Percentiles rank a stretch among this genome's conserved stretches.
These are phyloP conservation scores for Pholiota molesta DNA, from an alignment of 768 basidiomycete genomes.

Conservation along the genomic window DNA sequence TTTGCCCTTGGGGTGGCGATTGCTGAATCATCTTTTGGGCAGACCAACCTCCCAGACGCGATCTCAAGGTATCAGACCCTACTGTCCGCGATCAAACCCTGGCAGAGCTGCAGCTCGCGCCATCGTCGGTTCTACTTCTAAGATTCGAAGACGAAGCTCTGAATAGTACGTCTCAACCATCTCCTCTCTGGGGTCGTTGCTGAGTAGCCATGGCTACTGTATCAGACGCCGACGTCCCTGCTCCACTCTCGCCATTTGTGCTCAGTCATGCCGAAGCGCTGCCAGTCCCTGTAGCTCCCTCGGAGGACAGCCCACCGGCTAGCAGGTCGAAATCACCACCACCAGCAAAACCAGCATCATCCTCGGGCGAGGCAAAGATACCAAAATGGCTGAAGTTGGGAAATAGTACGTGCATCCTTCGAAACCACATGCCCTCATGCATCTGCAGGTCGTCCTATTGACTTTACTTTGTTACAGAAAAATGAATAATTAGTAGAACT, in stretches of 20 bases:
- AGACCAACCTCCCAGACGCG: conserved; percentile 84
- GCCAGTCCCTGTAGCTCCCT: conserved; percentile 52
- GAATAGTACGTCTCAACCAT: conserved; percentile 53
- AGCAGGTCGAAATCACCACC: background rate
- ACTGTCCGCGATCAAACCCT: conserved; percentile 69
- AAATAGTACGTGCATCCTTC: conserved; percentile 39
- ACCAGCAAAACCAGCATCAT: conserved; percentile 10
- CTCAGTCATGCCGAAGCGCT: conserved; percentile 66
- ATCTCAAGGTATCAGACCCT: conserved; percentile 81
- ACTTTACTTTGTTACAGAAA: conserved; percentile 11
- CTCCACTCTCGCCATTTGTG: conserved; percentile 65
- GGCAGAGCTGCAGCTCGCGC: conserved; percentile 72
- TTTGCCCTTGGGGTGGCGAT: background rate
- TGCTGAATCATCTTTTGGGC: background rate
- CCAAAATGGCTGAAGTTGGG: conserved; percentile 83
- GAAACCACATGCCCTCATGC: background rate
- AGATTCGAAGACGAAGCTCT: conserved; percentile 73
- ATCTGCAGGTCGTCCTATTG: background rate
- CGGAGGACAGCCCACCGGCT: conserved; percentile 14
- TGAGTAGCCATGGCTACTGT: conserved; percentile 1
- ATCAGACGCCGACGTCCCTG: conserved; percentile 55
- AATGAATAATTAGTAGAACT: conserved; percentile 1
- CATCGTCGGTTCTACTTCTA: conserved; percentile 77
- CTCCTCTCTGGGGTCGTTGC: background rate
- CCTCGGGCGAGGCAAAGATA: conserved; percentile 53